A percentile compares a stretch with the other conserved stretches of the same genome.
These are phyloP conservation scores for Poa pratensis DNA, from an alignment of 176 grass and related monocot genomes.

Conservation along the genomic window DNA sequence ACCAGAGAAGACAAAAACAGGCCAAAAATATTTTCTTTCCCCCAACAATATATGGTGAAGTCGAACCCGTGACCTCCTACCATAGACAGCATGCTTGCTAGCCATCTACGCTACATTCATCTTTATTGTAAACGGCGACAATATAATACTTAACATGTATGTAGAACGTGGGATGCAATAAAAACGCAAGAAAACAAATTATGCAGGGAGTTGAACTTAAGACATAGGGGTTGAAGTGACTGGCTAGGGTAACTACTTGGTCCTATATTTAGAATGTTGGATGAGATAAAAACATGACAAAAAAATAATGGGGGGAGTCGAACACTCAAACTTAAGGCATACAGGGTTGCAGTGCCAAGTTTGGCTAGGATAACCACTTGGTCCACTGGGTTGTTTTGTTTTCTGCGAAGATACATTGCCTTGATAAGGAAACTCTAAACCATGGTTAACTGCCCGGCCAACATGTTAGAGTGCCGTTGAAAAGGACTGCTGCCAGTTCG, in stretches of 20 bases:
- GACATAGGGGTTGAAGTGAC: neutral
- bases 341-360: neutral
- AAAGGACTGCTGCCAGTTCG: neutral
- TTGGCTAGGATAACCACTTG: neutral
- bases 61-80: neutral
- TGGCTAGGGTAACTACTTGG: neutral
- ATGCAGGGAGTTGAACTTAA: neutral
- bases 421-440: neutral
- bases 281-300: neutral
- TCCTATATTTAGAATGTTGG: neutral
- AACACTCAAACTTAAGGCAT: neutral
- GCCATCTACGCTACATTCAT: neutral
- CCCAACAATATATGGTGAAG: neutral
- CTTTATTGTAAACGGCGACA: constrained; percentile 7
- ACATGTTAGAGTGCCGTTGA: neutral
- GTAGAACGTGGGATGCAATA: neutral
- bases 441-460: neutral
- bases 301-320: neutral
- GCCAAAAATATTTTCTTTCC: neutral
- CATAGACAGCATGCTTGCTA: neutral
- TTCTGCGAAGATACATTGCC: neutral
- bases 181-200: constrained; percentile 10
- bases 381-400: neutral
- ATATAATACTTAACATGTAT: neutral
- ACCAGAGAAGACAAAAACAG: neutral